Conservation (phyloP, 306 rosid species). For the Pyrus bretschneideri region DNA sequence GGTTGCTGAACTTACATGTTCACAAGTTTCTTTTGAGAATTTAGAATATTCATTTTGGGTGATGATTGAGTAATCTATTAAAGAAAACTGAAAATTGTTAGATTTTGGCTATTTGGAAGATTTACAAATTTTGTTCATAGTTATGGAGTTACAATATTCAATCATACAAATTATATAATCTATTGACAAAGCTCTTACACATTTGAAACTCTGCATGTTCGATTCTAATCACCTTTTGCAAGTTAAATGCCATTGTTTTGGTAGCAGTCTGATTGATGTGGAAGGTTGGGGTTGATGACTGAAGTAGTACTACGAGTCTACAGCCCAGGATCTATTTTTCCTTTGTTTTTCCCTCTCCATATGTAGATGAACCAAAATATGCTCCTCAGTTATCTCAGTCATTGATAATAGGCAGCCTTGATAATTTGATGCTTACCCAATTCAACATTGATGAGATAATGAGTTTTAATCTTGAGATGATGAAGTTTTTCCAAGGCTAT, state of each 20-base stretch:
- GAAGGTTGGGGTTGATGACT: background rate
- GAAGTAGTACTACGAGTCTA: background rate
- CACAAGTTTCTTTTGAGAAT: background rate
- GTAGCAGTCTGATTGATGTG: background rate
- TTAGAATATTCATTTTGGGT: background rate
- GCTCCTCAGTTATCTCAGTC: background rate
- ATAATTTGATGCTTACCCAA: background rate
- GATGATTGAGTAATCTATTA: background rate
- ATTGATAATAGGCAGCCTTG: background rate
- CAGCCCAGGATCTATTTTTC: background rate
- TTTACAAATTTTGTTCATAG: background rate
- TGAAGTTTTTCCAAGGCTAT: background rate
- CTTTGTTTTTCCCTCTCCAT: background rate
- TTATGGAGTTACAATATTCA: background rate
- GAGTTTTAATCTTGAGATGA: background rate
- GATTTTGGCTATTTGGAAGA: background rate
- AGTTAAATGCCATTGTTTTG: background rate
- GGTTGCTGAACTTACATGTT: conserved; percentile 6
- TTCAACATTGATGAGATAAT: background rate
- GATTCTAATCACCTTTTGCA: too few species aligned
- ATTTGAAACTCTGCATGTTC: too few species aligned
- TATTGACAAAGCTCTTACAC: too few species aligned
- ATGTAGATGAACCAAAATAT: background rate
- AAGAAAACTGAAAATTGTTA: background rate
- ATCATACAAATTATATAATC: background rate